Evolutionary conservation across 2,329 filamentous ascomycete genomes (phyloP), one percentile per base, ranked within the genome.

Genomic region (Xenoacremonium recifei): DNA sequence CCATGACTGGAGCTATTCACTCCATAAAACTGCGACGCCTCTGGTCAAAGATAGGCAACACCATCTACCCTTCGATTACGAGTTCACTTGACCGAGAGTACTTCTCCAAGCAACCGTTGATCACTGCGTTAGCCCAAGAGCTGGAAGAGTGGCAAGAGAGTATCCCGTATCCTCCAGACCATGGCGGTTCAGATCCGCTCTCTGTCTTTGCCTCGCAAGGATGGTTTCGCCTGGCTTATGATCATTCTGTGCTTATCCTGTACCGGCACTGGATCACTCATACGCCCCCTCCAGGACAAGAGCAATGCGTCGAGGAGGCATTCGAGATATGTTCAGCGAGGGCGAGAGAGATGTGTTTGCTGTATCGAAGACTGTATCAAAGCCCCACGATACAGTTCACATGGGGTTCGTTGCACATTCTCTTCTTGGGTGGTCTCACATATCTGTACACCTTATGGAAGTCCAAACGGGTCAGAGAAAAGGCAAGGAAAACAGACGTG

Each of bases 171-270:
- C 27, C 47, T 2, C 48, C 48, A 7, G 47, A 51, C 17, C 23
- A 27, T 13, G 7, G 9, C 13, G 23, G 23, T 13, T 27, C 23
- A 27, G 23, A 27, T 27, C 23, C 23, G 23, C 23, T 27, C 9
- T 60, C 60, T 1, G 59, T 65, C 3, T 70, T 66, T 43, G 58
- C 64, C 1, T 67, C 66, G 1, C 44, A 44, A 5, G 58, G 61
- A 11, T 70, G 67, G 66, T 70, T 70, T 35, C 44, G 57, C 3
- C 51, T 70, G 2, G 63, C 62, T 2, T 69, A 69, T 35, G 48
- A 67, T 40, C 60, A 70, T 41, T 63, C 65, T 2, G 60, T 70
- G 17, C 51, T 70, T 5, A 48, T 69, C 3, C 50, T 71, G 2
- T 68, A 70, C 38, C 57, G 65, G 1, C 50, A 54, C 17, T 51